phyloP scores from a whole-genome alignment of 257 asterid genomes.

The Linaria vulgaris region DNA sequence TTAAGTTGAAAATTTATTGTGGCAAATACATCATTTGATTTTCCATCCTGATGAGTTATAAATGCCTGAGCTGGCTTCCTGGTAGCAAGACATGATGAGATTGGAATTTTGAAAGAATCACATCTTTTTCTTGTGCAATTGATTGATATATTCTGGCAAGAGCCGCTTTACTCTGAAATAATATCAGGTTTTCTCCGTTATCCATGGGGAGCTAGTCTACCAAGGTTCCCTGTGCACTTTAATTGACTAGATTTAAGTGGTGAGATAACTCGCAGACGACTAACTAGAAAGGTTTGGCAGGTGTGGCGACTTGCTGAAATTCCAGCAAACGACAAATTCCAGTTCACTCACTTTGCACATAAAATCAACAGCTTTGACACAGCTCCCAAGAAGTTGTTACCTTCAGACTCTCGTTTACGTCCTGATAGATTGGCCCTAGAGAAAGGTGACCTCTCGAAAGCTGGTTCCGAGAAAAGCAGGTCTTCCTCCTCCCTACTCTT shows the following conservation, averaged over 20 bases:
- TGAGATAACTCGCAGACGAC: slow-evolving; percentile 17
- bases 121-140: slow-evolving; percentile 1
- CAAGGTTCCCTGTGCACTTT: neutral
- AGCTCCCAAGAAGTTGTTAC: slow-evolving; percentile 83
- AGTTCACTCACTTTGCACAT: slow-evolving; percentile 91
- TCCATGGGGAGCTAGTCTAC: neutral
- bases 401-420: slow-evolving; percentile 96
- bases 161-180: neutral
- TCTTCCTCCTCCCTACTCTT: slow-evolving; percentile 30
- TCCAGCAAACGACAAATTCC: slow-evolving; percentile 82
- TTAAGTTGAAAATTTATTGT: neutral
- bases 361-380: slow-evolving; percentile 89
- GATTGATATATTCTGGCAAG: slow-evolving; percentile 23
- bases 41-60: slow-evolving; percentile 15
- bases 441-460: slow-evolving; percentile 88
- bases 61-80: slow-evolving; percentile 1
- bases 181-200: neutral
- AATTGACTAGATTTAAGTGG: neutral
- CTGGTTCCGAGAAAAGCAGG: slow-evolving; percentile 95
- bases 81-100: slow-evolving; percentile 4
- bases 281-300: slow-evolving; percentile 37
- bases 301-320: slow-evolving; percentile 75
- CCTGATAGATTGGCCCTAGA: slow-evolving; percentile 97
- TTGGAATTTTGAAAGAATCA: neutral
- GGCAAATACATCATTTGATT: slow-evolving; percentile 7